Evolutionary conservation across 345 rosid genomes (phyloP).

Genomic region (Turnera subulata): DNA sequence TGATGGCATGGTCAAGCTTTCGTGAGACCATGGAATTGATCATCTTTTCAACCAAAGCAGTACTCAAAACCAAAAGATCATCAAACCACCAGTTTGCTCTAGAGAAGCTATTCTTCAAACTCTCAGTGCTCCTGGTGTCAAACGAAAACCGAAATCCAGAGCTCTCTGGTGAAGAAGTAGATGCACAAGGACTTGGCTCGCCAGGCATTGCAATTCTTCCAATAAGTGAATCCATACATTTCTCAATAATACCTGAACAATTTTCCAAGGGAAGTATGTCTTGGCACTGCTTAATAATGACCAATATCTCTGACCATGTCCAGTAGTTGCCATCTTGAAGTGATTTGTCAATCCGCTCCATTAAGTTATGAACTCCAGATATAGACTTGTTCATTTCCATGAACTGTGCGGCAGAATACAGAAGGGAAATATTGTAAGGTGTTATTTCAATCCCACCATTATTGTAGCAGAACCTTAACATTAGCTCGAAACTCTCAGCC

Average conservation of each 20-base stretch:
- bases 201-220: slow-evolving; percentile 45
- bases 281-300: slow-evolving; percentile 64
- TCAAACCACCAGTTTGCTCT: slow-evolving; percentile 82
- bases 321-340: slow-evolving; percentile 60
- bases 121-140: slow-evolving; percentile 82
- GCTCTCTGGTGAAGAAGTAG: slow-evolving; percentile 77
- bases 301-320: slow-evolving; percentile 81
- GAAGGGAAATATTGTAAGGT: slow-evolving; percentile 49
- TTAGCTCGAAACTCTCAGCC: slow-evolving; percentile 62
- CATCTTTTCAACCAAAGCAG: slow-evolving; percentile 36
- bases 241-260: slow-evolving; percentile 35
- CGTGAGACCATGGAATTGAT: slow-evolving; percentile 48
- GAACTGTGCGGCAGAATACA: slow-evolving; percentile 66
- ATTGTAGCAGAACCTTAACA: slow-evolving; percentile 77
- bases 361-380: slow-evolving; percentile 34
- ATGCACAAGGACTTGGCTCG: slow-evolving; percentile 72
- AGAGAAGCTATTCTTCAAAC: slow-evolving; percentile 57
- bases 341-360: slow-evolving; percentile 59
- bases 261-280: slow-evolving; percentile 29
- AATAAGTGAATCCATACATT: slow-evolving; percentile 55
- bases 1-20: slow-evolving; percentile 51
- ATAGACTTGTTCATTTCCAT: slow-evolving; percentile 57
- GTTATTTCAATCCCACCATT: slow-evolving; percentile 44
- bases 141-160: slow-evolving; percentile 67
- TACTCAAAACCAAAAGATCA: slow-evolving; percentile 50